phyloP scores from a whole-genome alignment of 176 grass and related monocot genomes.

The Pontederia crassipes region DNA sequence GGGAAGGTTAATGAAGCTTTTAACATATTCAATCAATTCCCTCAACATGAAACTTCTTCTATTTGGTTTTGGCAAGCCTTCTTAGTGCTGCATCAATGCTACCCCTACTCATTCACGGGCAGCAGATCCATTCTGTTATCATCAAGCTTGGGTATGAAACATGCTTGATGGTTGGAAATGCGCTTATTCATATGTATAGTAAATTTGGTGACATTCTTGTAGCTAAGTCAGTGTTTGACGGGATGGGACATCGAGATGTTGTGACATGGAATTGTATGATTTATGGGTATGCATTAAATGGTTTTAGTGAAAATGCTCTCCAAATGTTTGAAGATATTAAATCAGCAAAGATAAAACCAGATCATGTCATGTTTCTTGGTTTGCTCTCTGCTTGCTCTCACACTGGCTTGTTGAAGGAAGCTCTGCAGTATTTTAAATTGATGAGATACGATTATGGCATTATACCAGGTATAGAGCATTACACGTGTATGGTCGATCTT shows the following conservation, averaged over 20 bases:
- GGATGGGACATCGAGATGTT: constrained; percentile 39
- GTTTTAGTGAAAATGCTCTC: constrained; percentile 35
- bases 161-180: constrained; percentile 41
- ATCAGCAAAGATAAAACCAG: constrained; percentile 30
- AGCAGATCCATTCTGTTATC: constrained; percentile 36
- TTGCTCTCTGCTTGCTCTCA: constrained; percentile 53
- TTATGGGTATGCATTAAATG: constrained; percentile 57
- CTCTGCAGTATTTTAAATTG: constrained; percentile 31
- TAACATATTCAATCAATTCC: constrained; percentile 41
- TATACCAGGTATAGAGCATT: constrained; percentile 44
- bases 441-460: constrained; percentile 41
- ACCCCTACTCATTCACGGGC: constrained; percentile 39
- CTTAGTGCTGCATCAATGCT: constrained; percentile 38
- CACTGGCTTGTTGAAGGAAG: constrained; percentile 52
- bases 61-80: constrained; percentile 43
- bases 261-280: constrained; percentile 71
- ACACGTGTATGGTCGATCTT: constrained; percentile 56
- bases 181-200: constrained; percentile 55
- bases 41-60: constrained; percentile 29
- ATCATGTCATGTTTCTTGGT: constrained; percentile 53
- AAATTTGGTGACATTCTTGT: constrained; percentile 45
- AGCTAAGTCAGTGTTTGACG: constrained; percentile 32
- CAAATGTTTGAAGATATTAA: constrained; percentile 43
- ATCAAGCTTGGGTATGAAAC: constrained; percentile 40
- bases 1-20: constrained; percentile 53